A percentile compares a stretch with the other conserved stretches of the same genome.
Evolutionary conservation across 148 eudicot species (phyloP).

Genomic region (Fagopyrum esculentum): DNA sequence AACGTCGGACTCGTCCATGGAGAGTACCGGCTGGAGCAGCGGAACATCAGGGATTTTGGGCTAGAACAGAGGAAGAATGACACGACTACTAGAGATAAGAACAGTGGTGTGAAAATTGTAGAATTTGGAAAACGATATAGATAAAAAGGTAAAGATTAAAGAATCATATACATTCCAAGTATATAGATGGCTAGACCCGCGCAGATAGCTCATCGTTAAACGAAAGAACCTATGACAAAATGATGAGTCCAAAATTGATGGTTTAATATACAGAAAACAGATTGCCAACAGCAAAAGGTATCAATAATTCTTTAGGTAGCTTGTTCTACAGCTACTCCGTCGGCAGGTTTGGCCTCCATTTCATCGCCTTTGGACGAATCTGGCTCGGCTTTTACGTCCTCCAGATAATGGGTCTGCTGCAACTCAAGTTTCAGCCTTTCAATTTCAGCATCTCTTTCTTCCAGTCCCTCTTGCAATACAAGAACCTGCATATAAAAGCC

Average conservation of each 20-base stretch:
- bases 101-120: too few relatives aligned
- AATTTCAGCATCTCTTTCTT: slow-evolving; percentile 64
- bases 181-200: not conserved
- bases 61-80: too few relatives aligned
- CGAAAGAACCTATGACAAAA: not conserved
- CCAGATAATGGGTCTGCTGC: slow-evolving; percentile 24
- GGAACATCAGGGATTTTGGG: too few relatives aligned
- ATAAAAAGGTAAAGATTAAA: too few relatives aligned
- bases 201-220: not conserved
- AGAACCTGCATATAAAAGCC: slow-evolving; percentile 39
- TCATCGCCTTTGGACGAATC: slow-evolving; percentile 15
- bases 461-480: slow-evolving; percentile 66
- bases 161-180: not conserved
- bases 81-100: too few relatives aligned
- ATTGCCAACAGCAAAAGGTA: not conserved
- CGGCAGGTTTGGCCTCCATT: not conserved
- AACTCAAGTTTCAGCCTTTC: slow-evolving; percentile 49
- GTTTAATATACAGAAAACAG: not conserved
- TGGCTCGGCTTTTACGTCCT: slow-evolving; percentile 24
- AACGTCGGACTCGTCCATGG: too few relatives aligned
- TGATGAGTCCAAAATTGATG: slow-evolving; percentile 8
- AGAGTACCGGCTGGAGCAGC: too few relatives aligned
- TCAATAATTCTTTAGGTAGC: not conserved
- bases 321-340: not conserved
- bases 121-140: too few relatives aligned